Evolutionary conservation across 192 early-diverging fungal genomes (phyloP).

Genomic region (Coemansia sp.): DNA sequence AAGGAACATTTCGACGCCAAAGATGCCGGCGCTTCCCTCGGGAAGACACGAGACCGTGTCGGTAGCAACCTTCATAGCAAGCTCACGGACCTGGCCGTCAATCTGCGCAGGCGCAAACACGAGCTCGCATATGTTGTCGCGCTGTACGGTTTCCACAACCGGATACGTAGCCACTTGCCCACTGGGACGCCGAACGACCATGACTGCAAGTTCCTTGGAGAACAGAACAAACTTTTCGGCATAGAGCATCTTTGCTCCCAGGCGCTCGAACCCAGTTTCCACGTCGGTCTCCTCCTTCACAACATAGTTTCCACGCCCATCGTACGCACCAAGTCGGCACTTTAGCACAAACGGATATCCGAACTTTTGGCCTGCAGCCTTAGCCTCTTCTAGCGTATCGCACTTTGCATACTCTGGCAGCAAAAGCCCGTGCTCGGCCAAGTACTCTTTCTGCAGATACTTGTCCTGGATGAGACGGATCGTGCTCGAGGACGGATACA

Average conservation of each 20-base stretch:
- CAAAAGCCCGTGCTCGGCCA: slow-evolving; percentile 66
- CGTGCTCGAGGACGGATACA: slow-evolving; percentile 82
- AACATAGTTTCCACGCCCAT: slow-evolving; percentile 92
- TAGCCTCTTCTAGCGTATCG: slow-evolving; percentile 52
- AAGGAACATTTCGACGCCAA: slow-evolving; percentile 98
- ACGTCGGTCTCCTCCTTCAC: slow-evolving; percentile 73
- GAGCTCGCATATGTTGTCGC: slow-evolving; percentile 93
- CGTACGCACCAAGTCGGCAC: slow-evolving; percentile 91
- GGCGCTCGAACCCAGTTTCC: slow-evolving; percentile 29
- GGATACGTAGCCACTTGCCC: slow-evolving; percentile 77
- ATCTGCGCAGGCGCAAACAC: slow-evolving; percentile 97
- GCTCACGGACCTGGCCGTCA: slow-evolving; percentile 69
- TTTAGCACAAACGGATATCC: slow-evolving; percentile 98
- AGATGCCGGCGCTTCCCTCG: slow-evolving; percentile 82
- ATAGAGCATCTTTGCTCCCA: slow-evolving; percentile 73
- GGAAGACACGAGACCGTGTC: slow-evolving; percentile 71
- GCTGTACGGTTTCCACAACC: slow-evolving; percentile 95
- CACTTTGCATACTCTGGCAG: slow-evolving; percentile 59
- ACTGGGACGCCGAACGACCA: slow-evolving; percentile 82
- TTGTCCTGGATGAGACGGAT: slow-evolving; percentile 96
- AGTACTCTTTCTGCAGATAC: slow-evolving; percentile 81
- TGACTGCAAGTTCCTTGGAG: slow-evolving; percentile 91
- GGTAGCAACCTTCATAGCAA: slow-evolving; percentile 81
- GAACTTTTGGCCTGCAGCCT: slow-evolving; percentile 61
- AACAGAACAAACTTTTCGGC: slow-evolving; percentile 95